Percentiles rank a stretch among this genome's conserved stretches.
phyloP scores from a whole-genome alignment of 2,329 filamentous ascomycete genomes.

The Penicillium sp. region DNA sequence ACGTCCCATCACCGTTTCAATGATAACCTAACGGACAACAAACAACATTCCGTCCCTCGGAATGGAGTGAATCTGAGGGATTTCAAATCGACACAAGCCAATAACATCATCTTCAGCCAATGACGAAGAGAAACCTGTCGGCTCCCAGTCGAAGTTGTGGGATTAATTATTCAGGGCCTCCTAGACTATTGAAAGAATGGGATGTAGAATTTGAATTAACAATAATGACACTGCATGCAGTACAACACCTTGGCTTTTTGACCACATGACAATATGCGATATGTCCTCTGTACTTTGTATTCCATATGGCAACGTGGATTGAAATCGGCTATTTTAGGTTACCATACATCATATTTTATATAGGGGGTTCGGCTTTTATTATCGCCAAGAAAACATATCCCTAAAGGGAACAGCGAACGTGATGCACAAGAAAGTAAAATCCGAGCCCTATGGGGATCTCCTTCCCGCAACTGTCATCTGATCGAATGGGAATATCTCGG shows the following conservation, averaged over 20 bases:
- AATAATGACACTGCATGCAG: no score
- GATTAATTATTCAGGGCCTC: background rate
- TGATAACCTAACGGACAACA: background rate
- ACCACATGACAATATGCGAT: background rate
- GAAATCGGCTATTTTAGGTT: background rate
- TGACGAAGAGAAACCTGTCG: background rate
- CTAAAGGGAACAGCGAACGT: background rate
- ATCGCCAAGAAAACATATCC: no score
- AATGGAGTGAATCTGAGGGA: background rate
- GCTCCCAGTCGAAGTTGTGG: background rate
- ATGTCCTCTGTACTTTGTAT: no score
- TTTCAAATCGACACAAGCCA: background rate
- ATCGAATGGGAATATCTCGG: background rate
- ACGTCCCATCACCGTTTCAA: background rate
- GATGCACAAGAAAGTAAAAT: background rate
- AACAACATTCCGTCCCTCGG: background rate
- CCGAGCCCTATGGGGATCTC: constrained; percentile 2
- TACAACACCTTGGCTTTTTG: background rate
- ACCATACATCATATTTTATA: no score
- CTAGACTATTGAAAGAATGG: constrained; percentile 2
- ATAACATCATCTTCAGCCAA: background rate
- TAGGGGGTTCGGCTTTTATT: no score
- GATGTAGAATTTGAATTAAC: background rate
- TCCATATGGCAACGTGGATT: background rate
- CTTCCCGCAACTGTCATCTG: background rate